Conservation (phyloP, 2,329 filamentous ascomycete species). For the Alternaria novae-zelandiae region DNA sequence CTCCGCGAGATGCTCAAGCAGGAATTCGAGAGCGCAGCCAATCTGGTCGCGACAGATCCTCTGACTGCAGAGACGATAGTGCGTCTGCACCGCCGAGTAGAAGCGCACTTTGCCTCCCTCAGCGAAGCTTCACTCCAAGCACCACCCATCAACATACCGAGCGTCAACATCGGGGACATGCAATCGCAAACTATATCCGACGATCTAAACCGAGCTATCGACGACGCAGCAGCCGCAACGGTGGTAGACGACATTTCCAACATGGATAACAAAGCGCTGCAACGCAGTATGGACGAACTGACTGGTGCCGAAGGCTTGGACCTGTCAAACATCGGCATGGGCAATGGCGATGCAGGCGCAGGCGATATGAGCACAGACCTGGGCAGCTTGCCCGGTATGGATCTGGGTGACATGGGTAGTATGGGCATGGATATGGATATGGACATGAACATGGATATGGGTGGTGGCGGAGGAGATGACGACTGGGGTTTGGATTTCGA, state of each 20-base stretch:
- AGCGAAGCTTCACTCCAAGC: conserved; percentile 32
- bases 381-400: conserved; percentile 35
- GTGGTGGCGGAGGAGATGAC: conserved; percentile 40
- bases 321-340: conserved; percentile 40
- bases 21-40: conserved; percentile 64
- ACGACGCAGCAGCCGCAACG: conserved; percentile 42
- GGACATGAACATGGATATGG: conserved; percentile 36
- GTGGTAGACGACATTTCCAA: conserved; percentile 39
- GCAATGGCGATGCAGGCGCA: conserved; percentile 24
- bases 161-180: conserved; percentile 37
- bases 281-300: conserved; percentile 42
- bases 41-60: conserved; percentile 63
- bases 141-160: conserved; percentile 34
- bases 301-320: conserved; percentile 35
- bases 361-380: conserved; percentile 31
- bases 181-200: conserved; percentile 34
- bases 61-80: conserved; percentile 66
- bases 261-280: conserved; percentile 43
- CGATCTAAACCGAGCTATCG: conserved; percentile 45
- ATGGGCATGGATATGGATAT: conserved; percentile 34
- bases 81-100: conserved; percentile 68
- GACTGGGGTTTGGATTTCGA: conserved; percentile 53
- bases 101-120: conserved; percentile 62
- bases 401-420: conserved; percentile 38
- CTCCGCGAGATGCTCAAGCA: conserved; percentile 66